Base-by-base conservation (phyloP, 176 grass and related monocot species). In the Phragmites australis region DNA sequence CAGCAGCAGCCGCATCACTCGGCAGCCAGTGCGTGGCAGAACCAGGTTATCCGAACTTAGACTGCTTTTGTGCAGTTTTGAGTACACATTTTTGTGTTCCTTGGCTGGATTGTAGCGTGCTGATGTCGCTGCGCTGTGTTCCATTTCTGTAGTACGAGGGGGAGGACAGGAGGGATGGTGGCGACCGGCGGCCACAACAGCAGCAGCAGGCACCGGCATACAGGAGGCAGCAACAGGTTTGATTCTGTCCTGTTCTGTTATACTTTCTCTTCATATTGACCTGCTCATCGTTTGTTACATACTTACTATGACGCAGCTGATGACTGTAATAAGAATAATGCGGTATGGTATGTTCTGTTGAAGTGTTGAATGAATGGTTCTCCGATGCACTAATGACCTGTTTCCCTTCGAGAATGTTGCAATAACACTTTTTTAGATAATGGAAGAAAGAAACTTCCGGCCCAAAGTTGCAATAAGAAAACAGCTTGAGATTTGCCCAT, bases 201-300 rank as follows among this genome's bases (percentile, higher is more conserved):
- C 26, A 48, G 63, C 82, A 79, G 18, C 83, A 85, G 48, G 53
- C 54, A 30, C 82, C 55, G 9, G 76, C 64, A 14, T 9, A 65
- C 77, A 56, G 77, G 54, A 70, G 57, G 78, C 87, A 89, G 18
- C 77, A 81, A 22, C 77, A 81, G 82, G 87, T 89, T 87, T 72
- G 48, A n/a, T 69, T 68, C 22, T 62, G 25, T 43, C 40, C 29
- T 68, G 51, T 1, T 34, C 59, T 52, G 21, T 21, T 80, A 23
- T 27, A 8, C 14, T 62, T 30, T 30, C 12, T 74, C 41, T 31
- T 31, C 40, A 32, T 41, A 34, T 68, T 69, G 45, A 42, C 39
- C 14, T 53, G 13, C 45, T 73, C 45, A 62, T 70, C 52, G 41
- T 74, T 83, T 47, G 25, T 8, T 27, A 29, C 27, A 11, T 54